Percentiles rank a stretch among this genome's conserved stretches.
Evolutionary conservation across 495 filamentous ascomycete genomes (phyloP).

Genomic region (Aspergillus sparsus): DNA sequence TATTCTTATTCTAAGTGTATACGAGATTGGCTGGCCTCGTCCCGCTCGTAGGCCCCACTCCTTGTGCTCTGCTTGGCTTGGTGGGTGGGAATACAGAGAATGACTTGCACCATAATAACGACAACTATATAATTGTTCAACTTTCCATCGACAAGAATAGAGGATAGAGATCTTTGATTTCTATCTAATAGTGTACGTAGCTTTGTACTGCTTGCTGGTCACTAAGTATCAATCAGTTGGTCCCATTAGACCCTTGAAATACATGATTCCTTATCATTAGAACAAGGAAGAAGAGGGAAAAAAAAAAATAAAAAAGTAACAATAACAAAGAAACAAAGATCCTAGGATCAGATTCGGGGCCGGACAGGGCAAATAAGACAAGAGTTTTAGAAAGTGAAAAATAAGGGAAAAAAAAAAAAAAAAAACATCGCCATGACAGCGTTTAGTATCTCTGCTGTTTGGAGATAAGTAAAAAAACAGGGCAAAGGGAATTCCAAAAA

Average conservation of each 20-base stretch:
- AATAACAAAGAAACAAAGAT: constrained; percentile 8
- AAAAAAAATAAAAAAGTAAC: neutral
- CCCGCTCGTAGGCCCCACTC: neutral
- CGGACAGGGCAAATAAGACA: constrained; percentile 10
- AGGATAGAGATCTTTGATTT: constrained; percentile 14
- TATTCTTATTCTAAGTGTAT: neutral
- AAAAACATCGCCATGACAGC: constrained; percentile 8
- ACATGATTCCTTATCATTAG: constrained; percentile 11
- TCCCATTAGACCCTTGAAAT: constrained; percentile 10
- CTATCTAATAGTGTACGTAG: constrained; percentile 12
- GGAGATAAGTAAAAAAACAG: constrained; percentile 1
- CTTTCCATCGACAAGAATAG: too few species aligned
- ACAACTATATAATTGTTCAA: too few species aligned
- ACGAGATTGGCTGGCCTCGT: neutral
- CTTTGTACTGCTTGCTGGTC: constrained; percentile 12
- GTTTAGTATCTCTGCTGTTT: constrained; percentile 7
- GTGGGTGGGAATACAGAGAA: too few species aligned
- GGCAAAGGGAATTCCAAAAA: neutral
- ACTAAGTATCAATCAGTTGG: constrained; percentile 4
- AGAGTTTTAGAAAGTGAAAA: constrained; percentile 5
- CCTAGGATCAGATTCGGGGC: constrained; percentile 8
- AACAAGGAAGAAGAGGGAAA: constrained; percentile 5
- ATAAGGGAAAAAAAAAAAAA: constrained; percentile 20
- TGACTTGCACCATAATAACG: too few species aligned
- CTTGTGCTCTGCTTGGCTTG: too few species aligned